Evolutionary conservation across 345 rosid genomes (phyloP), one percentile per base, ranked within the genome.

Genomic region (Acer yangbiense): DNA sequence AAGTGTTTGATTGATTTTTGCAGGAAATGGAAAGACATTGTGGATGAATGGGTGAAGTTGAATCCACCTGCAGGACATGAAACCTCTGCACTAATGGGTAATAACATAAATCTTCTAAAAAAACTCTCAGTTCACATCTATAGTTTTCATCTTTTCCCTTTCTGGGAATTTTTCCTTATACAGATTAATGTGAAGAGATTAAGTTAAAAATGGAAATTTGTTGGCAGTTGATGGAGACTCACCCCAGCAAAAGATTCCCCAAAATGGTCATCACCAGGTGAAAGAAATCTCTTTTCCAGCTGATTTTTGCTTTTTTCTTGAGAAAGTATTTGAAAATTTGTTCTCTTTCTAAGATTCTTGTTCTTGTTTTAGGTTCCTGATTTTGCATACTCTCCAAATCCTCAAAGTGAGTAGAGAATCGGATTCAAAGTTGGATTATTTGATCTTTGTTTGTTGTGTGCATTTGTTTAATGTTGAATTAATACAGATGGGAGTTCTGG

Each of bases 11-110:
- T 69, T 54, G 55, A 29, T 29, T 73, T 76, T 25, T 78, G 62
- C 86, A 95, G 98, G 82, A 96, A 94, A 82, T 96, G 99, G 99
- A 96, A 94, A 73, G 97, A 89, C 68, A 96, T 83, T 54, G 98
- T 93, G 29, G 97, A 94, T 67, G 97, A 96, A 80, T 94, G 98
- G 98, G 98, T 95, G 81, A 92, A 82, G 80, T 75, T 87, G 86
- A 94, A 96, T 88, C 94, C 89, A 79, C 91, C 93, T 71, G 89
- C 94, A 74, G 91, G 89, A 81, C 86, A 78, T 58, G 92, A 89
- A 73, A 84, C 99, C 73, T 81, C 97, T 58, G 86, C 85, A 75
- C 82, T 91, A 21, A 89, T 96, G 88, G 97, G 98, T 91, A 94
- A 84, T 91, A 94, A 84, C 63, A 65, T 71, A 3, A 55, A 77